A percentile compares a stretch with the other conserved stretches of the same genome.
These are phyloP conservation scores for Purshia tridentata DNA, from an alignment of 306 rosid genomes.

Conservation along the genomic window DNA sequence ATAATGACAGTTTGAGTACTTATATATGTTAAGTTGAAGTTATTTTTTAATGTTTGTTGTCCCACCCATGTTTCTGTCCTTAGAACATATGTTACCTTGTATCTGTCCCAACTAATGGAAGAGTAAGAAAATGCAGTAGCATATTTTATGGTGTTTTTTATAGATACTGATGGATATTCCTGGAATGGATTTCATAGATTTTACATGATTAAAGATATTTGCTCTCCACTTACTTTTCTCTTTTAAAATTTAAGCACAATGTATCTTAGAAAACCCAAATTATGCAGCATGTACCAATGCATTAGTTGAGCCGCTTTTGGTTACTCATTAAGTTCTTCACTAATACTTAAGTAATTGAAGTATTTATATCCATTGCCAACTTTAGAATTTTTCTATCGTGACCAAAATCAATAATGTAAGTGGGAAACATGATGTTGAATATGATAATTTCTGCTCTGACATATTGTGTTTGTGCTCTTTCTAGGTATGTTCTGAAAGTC, in stretches of 20 bases:
- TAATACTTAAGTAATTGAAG: neutral
- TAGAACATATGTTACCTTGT: slow-evolving; percentile 3
- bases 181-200: neutral
- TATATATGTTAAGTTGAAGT: neutral
- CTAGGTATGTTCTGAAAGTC: slow-evolving; percentile 92
- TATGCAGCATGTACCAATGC: neutral
- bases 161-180: neutral
- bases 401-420: neutral
- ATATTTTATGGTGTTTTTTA: neutral
- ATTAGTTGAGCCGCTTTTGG: neutral
- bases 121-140: neutral
- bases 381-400: neutral
- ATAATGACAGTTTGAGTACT: neutral
- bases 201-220: neutral
- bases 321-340: neutral
- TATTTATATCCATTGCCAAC: neutral
- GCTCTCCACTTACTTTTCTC: neutral
- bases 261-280: neutral
- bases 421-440: slow-evolving; percentile 20
- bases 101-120: neutral
- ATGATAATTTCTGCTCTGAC: slow-evolving; percentile 11
- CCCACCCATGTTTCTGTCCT: too few relatives aligned
- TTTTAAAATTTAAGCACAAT: neutral
- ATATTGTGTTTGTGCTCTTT: slow-evolving; percentile 27
- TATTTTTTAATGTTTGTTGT: neutral